Conservation (phyloP, 2,329 filamentous ascomycete species). For the Cladophialophora chaetospira region DNA sequence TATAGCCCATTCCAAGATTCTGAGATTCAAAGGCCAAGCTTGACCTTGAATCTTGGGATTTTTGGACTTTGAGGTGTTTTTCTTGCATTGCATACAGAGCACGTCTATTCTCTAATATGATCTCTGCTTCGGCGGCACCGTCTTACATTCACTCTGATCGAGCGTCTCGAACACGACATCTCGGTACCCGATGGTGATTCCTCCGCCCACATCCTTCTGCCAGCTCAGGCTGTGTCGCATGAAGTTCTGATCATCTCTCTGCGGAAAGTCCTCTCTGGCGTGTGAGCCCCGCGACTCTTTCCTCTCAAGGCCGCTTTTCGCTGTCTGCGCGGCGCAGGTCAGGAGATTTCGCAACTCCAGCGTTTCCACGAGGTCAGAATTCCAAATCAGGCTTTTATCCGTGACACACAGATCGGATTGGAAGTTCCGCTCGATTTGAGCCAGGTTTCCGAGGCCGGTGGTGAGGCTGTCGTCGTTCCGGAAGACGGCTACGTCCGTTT, state of each 20-base stretch:
- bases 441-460: conserved; percentile 79
- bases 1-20: too few species aligned
- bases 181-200: conserved; percentile 84
- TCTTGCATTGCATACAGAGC: too few species aligned
- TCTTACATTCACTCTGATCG: conserved; percentile 94
- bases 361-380: conserved; percentile 92
- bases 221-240: conserved; percentile 99
- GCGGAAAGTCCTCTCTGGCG: conserved; percentile 93
- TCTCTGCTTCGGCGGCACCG: conserved; percentile 91
- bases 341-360: conserved; percentile 92
- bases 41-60: too few species aligned
- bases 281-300: conserved; percentile 98
- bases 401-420: conserved; percentile 74
- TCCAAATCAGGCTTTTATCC: conserved; percentile 97
- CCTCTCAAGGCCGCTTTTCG: conserved; percentile 82
- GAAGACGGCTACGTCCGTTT: conserved; percentile 90
- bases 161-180: conserved; percentile 79
- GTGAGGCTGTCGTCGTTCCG: conserved; percentile 79
- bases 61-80: too few species aligned
- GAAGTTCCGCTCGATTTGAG: conserved; percentile 73
- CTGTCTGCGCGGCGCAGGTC: conserved; percentile 91
- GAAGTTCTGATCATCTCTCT: conserved; percentile 94
- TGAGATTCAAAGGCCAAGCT: too few species aligned
- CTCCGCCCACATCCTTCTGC: conserved; percentile 89
- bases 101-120: conserved; percentile 46